Conservation (phyloP, 164 flowering plant species). For the Dillenia turbinata region DNA sequence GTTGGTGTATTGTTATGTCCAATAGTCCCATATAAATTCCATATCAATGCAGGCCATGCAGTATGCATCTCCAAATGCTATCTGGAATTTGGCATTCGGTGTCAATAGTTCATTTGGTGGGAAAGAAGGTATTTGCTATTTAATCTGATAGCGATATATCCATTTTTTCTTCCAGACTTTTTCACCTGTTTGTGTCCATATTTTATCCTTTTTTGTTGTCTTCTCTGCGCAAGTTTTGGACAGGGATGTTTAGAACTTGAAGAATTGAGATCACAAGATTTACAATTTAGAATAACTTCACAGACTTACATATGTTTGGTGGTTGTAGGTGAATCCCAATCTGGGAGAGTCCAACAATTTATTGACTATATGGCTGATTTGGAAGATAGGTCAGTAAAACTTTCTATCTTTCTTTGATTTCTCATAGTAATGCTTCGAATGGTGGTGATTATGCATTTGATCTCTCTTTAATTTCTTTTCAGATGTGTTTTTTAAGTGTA, state of each 20-base stretch:
- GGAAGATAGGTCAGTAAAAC: constrained; percentile 50
- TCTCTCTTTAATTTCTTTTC: constrained; percentile 1
- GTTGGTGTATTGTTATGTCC: no score
- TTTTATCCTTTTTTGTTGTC: neutral
- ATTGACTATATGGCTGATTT: constrained; percentile 73
- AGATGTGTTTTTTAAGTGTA: constrained; percentile 6
- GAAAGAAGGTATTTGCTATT: constrained; percentile 37
- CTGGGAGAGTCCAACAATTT: constrained; percentile 67
- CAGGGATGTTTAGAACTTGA: no score
- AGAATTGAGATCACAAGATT: neutral
- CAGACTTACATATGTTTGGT: constrained; percentile 7
- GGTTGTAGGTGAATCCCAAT: constrained; percentile 40
- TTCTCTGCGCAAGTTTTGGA: neutral
- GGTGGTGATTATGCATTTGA: neutral
- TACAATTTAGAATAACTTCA: neutral
- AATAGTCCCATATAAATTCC: no score
- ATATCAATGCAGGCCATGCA: constrained; percentile 80
- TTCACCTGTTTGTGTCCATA: neutral
- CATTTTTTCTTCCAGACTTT: neutral
- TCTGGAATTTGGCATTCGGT: constrained; percentile 74
- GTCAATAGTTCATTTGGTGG: constrained; percentile 41
- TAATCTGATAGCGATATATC: no score
- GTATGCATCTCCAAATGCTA: constrained; percentile 85
- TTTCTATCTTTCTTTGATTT: neutral
- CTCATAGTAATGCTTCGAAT: no score